Percentiles rank a stretch among this genome's conserved stretches.
Evolutionary conservation across 2,329 filamentous ascomycete species (phyloP).

Genomic region (Orbilia quercus): DNA sequence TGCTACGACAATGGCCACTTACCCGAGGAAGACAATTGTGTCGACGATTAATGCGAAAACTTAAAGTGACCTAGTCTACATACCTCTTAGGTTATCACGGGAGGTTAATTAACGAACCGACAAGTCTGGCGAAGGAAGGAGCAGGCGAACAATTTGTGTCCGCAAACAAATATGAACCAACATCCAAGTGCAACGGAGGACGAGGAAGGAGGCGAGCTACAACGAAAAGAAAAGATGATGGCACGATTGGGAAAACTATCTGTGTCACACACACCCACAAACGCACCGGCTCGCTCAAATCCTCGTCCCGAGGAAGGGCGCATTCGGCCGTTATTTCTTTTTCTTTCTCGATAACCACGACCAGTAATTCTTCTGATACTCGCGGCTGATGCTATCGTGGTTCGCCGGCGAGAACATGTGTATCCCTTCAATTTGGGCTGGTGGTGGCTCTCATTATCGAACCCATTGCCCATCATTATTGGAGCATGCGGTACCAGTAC

Average conservation of each 20-base stretch:
- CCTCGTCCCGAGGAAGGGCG: constrained; percentile 27
- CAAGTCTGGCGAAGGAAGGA: constrained; percentile 44
- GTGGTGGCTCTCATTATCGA: not conserved
- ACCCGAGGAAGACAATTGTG: constrained; percentile 47
- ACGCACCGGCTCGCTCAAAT: constrained; percentile 37
- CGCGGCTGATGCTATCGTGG: constrained; percentile 43
- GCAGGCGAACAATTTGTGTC: constrained; percentile 50
- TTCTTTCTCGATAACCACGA: constrained; percentile 28
- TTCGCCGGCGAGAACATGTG: constrained; percentile 51
- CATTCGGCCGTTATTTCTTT: constrained; percentile 45
- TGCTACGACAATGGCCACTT: constrained; percentile 29
- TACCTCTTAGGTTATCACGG: constrained; percentile 42
- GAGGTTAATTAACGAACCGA: constrained; percentile 36
- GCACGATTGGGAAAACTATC: constrained; percentile 34
- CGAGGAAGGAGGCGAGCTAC: constrained; percentile 39
- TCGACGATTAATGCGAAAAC: constrained; percentile 24
- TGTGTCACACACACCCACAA: too few relatives aligned
- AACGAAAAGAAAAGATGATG: constrained; percentile 15
- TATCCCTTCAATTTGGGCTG: constrained; percentile 54
- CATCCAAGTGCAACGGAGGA: constrained; percentile 40
- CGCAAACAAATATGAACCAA: constrained; percentile 38
- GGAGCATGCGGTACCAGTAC: constrained; percentile 26
- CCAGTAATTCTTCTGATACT: constrained; percentile 27
- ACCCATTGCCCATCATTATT: constrained; percentile 22
- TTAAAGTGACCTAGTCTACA: constrained; percentile 27